Evolutionary conservation across 164 flowering plant species (phyloP), one percentile per base, ranked within the genome.

Genomic region (Tinospora cordifolia): DNA sequence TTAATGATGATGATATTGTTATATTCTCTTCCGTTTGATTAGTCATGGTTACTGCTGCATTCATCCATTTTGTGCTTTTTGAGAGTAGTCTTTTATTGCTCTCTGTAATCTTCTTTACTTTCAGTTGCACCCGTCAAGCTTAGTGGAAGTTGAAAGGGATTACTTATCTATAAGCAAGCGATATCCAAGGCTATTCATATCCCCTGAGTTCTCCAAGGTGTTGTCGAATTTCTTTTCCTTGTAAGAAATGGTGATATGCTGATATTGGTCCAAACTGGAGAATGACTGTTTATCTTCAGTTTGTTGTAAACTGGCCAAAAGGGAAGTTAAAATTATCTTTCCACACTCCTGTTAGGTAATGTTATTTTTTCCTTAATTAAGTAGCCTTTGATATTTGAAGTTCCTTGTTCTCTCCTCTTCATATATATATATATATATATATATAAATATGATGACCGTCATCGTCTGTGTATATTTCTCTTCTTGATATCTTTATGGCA

Each of bases 151-250:
- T 15, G 93, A 89, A 83, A 85, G 93, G 84, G 97, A 90, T 82
- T 89, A 83, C 78, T 44, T 86, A 40, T 88, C 97, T 6, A 21
- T 92, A 58, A 90, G 85, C 71, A 90, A 84, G 77, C 84, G 93
- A 46, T 92, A 89, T 83, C 94, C 97, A 22, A 85, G 79, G 75
- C 87, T 95, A 41, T 86, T 82, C 71, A 78, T 90, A 39, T 85
- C 94, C 69, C 91, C 98, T n/a, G 98, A 92, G 36, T 86, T 90
- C 78, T 81, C 90, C 9, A 92, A 92, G 97, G 99, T 87, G 19
- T 54, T 76, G 26, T 19, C 51, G 8, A 54, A 27, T 51, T 39
- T 70, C 8, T 54, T 62, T 68, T 49, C 22, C 26, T 72, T 24
- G 34, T 5, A 22, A 51, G 51, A 19, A 7, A 19, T 59, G 38